These are phyloP conservation scores for Eucalyptus sp. DNA, from an alignment of 345 rosid genomes.

Conservation along the genomic window DNA sequence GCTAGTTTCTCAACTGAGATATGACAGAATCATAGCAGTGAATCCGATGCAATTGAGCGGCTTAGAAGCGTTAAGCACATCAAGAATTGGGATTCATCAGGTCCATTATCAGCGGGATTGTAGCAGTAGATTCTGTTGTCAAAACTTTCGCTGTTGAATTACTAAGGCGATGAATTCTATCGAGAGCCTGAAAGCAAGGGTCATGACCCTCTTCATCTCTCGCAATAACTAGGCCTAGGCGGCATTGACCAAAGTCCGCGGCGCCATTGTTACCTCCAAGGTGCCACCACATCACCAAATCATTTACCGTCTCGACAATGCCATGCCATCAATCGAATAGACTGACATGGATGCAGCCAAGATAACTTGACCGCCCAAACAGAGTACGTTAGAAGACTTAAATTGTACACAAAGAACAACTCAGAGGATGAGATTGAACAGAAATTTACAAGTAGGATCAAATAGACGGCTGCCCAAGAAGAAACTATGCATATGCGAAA, in stretches of 20 bases:
- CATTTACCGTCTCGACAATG: background rate
- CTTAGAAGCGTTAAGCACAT: background rate
- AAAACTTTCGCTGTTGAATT: background rate
- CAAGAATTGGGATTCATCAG: background rate
- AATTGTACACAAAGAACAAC: background rate
- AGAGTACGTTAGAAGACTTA: background rate
- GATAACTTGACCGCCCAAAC: background rate
- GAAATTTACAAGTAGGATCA: background rate
- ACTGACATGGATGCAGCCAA: background rate
- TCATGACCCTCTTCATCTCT: background rate
- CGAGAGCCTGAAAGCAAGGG: background rate
- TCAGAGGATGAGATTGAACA: background rate
- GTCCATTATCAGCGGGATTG: background rate
- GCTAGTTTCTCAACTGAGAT: background rate
- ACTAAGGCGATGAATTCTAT: background rate
- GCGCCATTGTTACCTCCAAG: background rate
- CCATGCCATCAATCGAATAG: background rate
- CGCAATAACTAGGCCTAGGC: fast-evolving
- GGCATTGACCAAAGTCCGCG: fast-evolving
- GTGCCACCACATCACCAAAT: background rate
- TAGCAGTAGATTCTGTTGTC: background rate
- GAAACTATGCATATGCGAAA: background rate
- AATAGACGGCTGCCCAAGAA: background rate
- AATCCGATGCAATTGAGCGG: background rate
- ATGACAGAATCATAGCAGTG: background rate